phyloP scores from a whole-genome alignment of 805 yeast genomes.

The Schizosaccharomyces osmophilus region DNA sequence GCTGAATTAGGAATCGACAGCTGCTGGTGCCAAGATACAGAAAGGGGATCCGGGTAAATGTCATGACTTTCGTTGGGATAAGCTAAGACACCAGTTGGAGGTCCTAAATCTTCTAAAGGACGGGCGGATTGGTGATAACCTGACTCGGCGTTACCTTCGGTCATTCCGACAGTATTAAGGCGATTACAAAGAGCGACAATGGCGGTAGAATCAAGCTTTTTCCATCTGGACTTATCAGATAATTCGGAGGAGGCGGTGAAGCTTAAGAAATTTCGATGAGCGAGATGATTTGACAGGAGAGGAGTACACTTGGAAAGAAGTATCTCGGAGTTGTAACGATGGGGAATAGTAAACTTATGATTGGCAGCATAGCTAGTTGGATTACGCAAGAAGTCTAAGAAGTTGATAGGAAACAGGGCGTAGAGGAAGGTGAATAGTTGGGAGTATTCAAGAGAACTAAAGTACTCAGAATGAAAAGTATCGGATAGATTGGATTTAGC shows the following conservation, averaged over 20 bases:
- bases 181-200: constrained; percentile 16
- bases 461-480: not conserved
- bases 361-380: constrained; percentile 18
- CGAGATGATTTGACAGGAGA: constrained; percentile 13
- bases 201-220: constrained; percentile 15
- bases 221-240: constrained; percentile 12
- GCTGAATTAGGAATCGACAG: not conserved
- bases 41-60: not conserved
- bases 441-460: not conserved
- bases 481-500: not conserved
- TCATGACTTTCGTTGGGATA: not conserved
- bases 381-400: constrained; percentile 19
- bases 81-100: not conserved
- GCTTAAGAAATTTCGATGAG: constrained; percentile 27
- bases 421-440: constrained; percentile 25
- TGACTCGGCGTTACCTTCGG: constrained; percentile 3
- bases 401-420: constrained; percentile 31
- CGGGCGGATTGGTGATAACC: not conserved
- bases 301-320: constrained; percentile 13
- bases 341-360: constrained; percentile 3
- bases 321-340: constrained; percentile 16
- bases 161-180: constrained; percentile 6
- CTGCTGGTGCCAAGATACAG: not conserved
- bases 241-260: constrained; percentile 17
- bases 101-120: not conserved